Evolutionary conservation across 805 yeast species (phyloP).

Genomic region (Candida oleophila): DNA sequence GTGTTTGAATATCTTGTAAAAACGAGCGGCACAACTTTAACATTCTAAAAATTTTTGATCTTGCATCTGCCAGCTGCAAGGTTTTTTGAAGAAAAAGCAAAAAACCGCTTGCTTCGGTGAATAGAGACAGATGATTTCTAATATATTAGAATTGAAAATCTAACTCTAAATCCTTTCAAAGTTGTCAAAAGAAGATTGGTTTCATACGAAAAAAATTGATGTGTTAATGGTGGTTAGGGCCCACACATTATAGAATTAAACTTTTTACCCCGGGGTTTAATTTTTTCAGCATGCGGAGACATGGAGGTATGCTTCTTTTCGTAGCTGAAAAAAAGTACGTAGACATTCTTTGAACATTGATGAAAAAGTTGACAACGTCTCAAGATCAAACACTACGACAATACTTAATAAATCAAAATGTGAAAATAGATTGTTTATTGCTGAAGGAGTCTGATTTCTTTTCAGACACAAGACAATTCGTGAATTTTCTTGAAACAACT

Average conservation of each 20-base stretch:
- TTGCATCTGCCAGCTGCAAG: not conserved
- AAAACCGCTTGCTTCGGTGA: not conserved
- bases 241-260: not conserved
- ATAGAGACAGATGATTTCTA: not conserved
- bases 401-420: not conserved
- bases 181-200: not conserved
- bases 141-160: not conserved
- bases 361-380: not conserved
- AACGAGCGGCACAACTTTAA: constrained; percentile 3
- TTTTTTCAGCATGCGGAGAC: constrained; percentile 1
- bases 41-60: not conserved
- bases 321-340: not conserved
- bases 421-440: not conserved
- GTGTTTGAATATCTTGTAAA: constrained; percentile 3
- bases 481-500: not conserved
- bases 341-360: not conserved
- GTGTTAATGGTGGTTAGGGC: not conserved
- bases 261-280: constrained; percentile 1
- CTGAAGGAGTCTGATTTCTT: not conserved
- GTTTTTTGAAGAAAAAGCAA: not conserved
- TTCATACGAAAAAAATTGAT: not conserved
- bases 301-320: not conserved
- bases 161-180: too few relatives aligned
- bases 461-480: not conserved
- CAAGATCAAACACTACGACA: not conserved